These are phyloP conservation scores for Datura wrightii DNA, from an alignment of 257 asterid genomes.

Conservation along the genomic window DNA sequence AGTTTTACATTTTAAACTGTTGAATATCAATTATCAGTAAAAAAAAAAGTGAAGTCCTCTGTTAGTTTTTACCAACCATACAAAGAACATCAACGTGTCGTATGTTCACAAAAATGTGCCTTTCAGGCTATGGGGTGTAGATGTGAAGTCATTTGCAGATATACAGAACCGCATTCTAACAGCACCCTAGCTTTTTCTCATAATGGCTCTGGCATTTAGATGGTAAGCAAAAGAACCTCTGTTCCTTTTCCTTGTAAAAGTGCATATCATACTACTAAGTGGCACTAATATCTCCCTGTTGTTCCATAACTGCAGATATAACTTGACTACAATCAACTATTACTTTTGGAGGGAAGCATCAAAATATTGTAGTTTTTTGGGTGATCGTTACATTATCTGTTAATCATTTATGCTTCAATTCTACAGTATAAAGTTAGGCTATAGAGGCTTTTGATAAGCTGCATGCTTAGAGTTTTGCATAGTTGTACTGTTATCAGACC, in stretches of 20 bases:
- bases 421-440: background rate
- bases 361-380: background rate
- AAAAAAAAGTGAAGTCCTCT: background rate
- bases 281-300: background rate
- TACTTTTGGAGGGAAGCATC: background rate
- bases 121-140: slow-evolving; percentile 90
- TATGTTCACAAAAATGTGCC: background rate
- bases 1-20: background rate
- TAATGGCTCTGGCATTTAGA: background rate
- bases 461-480: background rate
- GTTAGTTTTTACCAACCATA: background rate
- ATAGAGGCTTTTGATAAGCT: background rate
- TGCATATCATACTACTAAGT: background rate
- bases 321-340: background rate
- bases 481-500: background rate
- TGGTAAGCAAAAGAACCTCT: slow-evolving; percentile 23
- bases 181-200: slow-evolving; percentile 30
- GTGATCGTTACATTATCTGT: background rate
- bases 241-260: background rate
- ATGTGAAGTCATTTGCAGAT: slow-evolving; percentile 75
- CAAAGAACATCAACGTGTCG: background rate
- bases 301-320: slow-evolving; percentile 23
- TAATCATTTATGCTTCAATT: background rate
- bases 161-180: slow-evolving; percentile 54
- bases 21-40: background rate